Conservation (phyloP, 2,329 filamentous ascomycete species). For the Colletotrichum falcatum region DNA sequence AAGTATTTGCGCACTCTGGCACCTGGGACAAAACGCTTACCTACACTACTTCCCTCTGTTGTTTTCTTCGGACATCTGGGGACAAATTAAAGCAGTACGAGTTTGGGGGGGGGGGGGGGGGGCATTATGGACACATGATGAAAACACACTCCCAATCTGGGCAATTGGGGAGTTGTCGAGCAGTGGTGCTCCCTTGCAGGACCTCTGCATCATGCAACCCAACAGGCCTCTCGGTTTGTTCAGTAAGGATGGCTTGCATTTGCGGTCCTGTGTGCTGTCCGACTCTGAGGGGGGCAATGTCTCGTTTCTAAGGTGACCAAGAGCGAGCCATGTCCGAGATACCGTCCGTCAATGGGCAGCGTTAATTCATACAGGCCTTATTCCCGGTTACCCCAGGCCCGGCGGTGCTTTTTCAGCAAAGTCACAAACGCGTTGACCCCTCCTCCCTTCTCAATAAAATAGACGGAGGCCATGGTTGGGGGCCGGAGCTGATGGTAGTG, state of each 20-base stretch:
- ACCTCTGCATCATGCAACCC: neutral
- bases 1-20: neutral
- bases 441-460: constrained; percentile 5
- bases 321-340: neutral
- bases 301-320: neutral
- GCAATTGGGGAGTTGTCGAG: neutral
- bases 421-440: neutral
- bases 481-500: neutral
- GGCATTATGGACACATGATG: constrained; percentile 15
- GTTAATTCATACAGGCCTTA: neutral
- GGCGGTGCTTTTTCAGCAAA: neutral
- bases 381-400: neutral
- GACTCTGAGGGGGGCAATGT: neutral
- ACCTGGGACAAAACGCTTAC: neutral
- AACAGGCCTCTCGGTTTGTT: neutral
- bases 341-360: neutral
- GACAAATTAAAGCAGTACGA: neutral
- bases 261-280: neutral
- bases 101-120: neutral
- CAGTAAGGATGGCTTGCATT: constrained; percentile 7
- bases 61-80: neutral
- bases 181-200: neutral
- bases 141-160: constrained; percentile 2
- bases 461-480: neutral
- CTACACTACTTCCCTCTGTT: neutral